A percentile compares a stretch with the other conserved stretches of the same genome.
Conservation (phyloP, 2,329 filamentous ascomycete genomes). For the Thelonectria rubi region DNA sequence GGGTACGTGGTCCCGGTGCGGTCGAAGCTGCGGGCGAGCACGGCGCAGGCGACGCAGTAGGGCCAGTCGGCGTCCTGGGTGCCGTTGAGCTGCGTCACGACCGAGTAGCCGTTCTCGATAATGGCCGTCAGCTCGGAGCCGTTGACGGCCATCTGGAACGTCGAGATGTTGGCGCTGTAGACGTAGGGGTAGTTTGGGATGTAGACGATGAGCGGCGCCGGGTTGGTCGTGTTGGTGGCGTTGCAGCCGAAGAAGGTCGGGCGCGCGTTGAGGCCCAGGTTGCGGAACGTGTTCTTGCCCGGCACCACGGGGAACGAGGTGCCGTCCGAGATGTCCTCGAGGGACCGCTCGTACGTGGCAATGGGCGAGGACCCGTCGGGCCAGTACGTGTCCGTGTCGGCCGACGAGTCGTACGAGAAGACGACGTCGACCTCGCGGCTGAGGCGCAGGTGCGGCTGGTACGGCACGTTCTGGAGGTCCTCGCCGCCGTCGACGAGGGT, state of each 20-base stretch:
- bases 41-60: constrained; percentile 86
- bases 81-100: constrained; percentile 83
- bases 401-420: constrained; percentile 71
- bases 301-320: constrained; percentile 68
- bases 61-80: constrained; percentile 80
- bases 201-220: constrained; percentile 81
- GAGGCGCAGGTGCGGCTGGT: constrained; percentile 68
- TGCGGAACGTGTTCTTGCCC: constrained; percentile 63
- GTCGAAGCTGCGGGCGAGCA: constrained; percentile 78
- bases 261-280: constrained; percentile 65
- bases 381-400: constrained; percentile 66
- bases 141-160: constrained; percentile 74
- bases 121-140: constrained; percentile 76
- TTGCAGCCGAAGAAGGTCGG: constrained; percentile 73
- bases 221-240: constrained; percentile 61
- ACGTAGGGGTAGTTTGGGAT: constrained; percentile 81
- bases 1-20: constrained; percentile 76
- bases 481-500: constrained; percentile 84
- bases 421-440: constrained; percentile 67
- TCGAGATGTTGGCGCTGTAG: constrained; percentile 79
- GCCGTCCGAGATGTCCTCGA: constrained; percentile 58
- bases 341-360: constrained; percentile 65
- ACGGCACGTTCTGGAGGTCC: constrained; percentile 81
- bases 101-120: constrained; percentile 86
- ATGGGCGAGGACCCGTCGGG: constrained; percentile 69